phyloP scores from a whole-genome alignment of 768 basidiomycete genomes.

The Boletus subparvulus region DNA sequence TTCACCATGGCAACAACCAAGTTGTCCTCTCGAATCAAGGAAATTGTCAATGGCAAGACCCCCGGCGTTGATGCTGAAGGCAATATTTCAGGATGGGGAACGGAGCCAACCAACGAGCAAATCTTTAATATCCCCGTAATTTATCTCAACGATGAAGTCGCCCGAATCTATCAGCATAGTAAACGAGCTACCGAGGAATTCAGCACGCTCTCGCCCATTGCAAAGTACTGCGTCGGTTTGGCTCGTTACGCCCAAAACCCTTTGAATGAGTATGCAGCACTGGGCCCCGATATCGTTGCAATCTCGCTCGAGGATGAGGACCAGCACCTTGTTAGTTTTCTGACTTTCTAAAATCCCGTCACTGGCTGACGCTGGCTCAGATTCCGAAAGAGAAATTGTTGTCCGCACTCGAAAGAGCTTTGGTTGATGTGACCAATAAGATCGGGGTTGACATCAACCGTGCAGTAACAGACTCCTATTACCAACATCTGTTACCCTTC shows the following conservation, averaged over 20 bases:
- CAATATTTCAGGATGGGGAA: slow-evolving; percentile 24
- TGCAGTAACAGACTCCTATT: slow-evolving; percentile 84
- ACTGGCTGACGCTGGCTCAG: slow-evolving; percentile 40
- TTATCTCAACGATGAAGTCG: slow-evolving; percentile 88
- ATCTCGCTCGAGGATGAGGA: slow-evolving; percentile 82
- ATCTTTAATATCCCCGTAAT: slow-evolving; percentile 67
- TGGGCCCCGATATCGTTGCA: slow-evolving; percentile 81
- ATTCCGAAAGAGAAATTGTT: slow-evolving; percentile 84
- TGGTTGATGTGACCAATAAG: slow-evolving; percentile 89
- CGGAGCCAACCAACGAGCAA: slow-evolving; percentile 40
- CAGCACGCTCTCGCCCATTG: slow-evolving; percentile 68
- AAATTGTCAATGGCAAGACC: slow-evolving; percentile 40
- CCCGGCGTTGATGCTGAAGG: slow-evolving; percentile 25
- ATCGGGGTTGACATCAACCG: slow-evolving; percentile 97
- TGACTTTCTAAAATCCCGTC: not conserved
- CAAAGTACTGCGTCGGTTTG: slow-evolving; percentile 91
- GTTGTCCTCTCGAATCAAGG: slow-evolving; percentile 63
- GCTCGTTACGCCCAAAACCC: slow-evolving; percentile 94
- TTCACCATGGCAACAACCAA: slow-evolving; percentile 81
- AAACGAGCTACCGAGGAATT: slow-evolving; percentile 84
- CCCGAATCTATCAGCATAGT: slow-evolving; percentile 91
- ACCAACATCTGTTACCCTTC: slow-evolving; percentile 84
- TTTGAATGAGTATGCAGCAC: slow-evolving; percentile 88
- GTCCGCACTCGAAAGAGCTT: slow-evolving; percentile 74
- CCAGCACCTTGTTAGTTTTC: slow-evolving; percentile 71